phyloP scores from a whole-genome alignment of 768 basidiomycete genomes.

The Termitomyces sp. region DNA sequence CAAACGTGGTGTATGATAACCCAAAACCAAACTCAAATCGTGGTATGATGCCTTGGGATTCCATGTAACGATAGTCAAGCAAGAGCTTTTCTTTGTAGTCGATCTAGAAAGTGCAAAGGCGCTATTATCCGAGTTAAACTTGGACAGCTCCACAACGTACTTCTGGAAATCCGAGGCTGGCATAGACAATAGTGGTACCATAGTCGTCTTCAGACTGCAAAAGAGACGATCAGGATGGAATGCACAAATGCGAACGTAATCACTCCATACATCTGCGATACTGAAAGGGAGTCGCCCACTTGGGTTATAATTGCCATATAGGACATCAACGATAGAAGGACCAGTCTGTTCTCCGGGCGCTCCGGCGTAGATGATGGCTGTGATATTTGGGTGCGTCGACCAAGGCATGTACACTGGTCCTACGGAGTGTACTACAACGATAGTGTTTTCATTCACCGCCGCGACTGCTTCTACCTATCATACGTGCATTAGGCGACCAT shows the following conservation, averaged over 20 bases:
- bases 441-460: slow-evolving; percentile 63
- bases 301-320: slow-evolving; percentile 76
- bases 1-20: no score
- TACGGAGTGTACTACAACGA: slow-evolving; percentile 76
- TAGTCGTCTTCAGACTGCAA: slow-evolving; percentile 31
- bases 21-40: no score
- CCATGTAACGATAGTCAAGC: no score
- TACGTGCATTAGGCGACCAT: slow-evolving; percentile 12
- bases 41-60: no score
- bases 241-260: background rate
- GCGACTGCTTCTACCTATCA: slow-evolving; percentile 50
- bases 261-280: slow-evolving; percentile 51
- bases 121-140: background rate
- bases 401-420: slow-evolving; percentile 72
- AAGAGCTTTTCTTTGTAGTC: no score
- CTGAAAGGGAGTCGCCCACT: slow-evolving; percentile 67
- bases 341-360: slow-evolving; percentile 72
- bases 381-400: slow-evolving; percentile 71
- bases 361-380: slow-evolving; percentile 54
- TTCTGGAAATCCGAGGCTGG: slow-evolving; percentile 22
- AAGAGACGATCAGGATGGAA: background rate
- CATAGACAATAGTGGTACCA: slow-evolving; percentile 37
- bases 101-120: no score
- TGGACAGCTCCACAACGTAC: background rate
- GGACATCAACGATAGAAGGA: slow-evolving; percentile 67